Evolutionary conservation across 1,139 yeast species (phyloP).

Genomic region (Diutina sp.): DNA sequence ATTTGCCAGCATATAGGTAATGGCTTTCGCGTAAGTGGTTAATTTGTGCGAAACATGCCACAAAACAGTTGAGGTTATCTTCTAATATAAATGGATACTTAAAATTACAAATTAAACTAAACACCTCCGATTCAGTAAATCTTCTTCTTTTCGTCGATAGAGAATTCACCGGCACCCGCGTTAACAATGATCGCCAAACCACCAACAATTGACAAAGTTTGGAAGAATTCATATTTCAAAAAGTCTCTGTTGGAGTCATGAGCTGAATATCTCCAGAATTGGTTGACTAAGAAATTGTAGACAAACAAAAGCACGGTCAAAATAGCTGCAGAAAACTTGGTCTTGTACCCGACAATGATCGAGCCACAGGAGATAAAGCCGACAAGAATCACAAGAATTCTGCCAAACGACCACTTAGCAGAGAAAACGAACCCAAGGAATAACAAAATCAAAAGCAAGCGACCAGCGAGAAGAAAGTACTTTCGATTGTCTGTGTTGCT

Average conservation of each 20-base stretch:
- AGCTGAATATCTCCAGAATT: constrained; percentile 72
- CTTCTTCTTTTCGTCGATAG: constrained; percentile 93
- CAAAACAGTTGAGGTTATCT: not conserved
- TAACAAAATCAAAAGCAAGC: constrained; percentile 72
- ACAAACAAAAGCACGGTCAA: constrained; percentile 62
- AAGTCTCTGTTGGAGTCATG: constrained; percentile 78
- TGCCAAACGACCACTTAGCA: constrained; percentile 59
- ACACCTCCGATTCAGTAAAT: constrained; percentile 37
- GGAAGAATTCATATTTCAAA: constrained; percentile 87
- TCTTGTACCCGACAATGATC: constrained; percentile 87
- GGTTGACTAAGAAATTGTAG: constrained; percentile 72
- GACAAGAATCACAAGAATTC: constrained; percentile 51
- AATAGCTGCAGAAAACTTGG: constrained; percentile 76
- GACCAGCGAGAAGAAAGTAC: constrained; percentile 79
- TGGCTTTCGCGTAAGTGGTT: not conserved
- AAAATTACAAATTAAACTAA: not conserved
- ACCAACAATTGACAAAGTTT: constrained; percentile 88
- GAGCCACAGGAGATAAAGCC: constrained; percentile 67
- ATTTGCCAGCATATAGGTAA: not conserved
- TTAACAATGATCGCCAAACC: constrained; percentile 83
- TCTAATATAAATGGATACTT: not conserved
- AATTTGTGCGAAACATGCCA: not conserved
- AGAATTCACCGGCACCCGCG: constrained; percentile 93
- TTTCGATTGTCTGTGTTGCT: constrained; percentile 76
- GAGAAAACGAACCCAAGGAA: constrained; percentile 80